Evolutionary conservation across 2,329 filamentous ascomycete species (phyloP), one percentile per base, ranked within the genome.

Genomic region (Penicillium sp.): DNA sequence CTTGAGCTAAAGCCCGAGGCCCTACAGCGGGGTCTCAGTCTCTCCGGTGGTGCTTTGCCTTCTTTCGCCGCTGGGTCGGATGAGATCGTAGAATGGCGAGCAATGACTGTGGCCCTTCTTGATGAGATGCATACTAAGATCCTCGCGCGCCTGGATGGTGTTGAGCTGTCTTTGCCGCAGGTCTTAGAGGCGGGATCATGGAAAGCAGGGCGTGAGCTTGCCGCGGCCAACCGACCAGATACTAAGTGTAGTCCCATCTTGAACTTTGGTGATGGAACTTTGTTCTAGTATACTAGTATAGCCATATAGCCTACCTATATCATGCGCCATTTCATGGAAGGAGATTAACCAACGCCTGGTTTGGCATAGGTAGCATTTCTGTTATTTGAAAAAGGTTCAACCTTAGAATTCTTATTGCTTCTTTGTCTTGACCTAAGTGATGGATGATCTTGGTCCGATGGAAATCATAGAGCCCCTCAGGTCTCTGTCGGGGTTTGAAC

Each of bases 31-130:
- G 82, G 82, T 0, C 65, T 79, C 13, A 59, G 72, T 13, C 72
- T 79, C 50, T 85, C 71, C 75, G 64, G 67, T 14, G 34, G 61
- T 29, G 43, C 57, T 9, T 58, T 75, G 29, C 69, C 72, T 4
- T 62, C 84, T 72, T 87, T 86, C 55, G 80, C 83, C 57, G 80
- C 82, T 0, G 76, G 79, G 11, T 82, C 85, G 54, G 83, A 86
- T 60, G 83, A 84, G 2, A 79, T 87, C 45, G 84, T 87, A 0
- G 84, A 87, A 65, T 87, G 84, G 85, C 76, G 85, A n/a, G 84
- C 82, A 8, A 79, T 84, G 55, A 87, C 85, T 0, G 78, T 87
- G 6, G 83, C 82, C 0, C 75, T 87, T 52, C 72, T 87, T 2
- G 84, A 87, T 61, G 71, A 72, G 56, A 71, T 87, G 38, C 79